Percentiles rank a stretch among this genome's conserved stretches.
Evolutionary conservation across 108 stramenopile species (phyloP).

Genomic region (Fistulifera solaris): DNA sequence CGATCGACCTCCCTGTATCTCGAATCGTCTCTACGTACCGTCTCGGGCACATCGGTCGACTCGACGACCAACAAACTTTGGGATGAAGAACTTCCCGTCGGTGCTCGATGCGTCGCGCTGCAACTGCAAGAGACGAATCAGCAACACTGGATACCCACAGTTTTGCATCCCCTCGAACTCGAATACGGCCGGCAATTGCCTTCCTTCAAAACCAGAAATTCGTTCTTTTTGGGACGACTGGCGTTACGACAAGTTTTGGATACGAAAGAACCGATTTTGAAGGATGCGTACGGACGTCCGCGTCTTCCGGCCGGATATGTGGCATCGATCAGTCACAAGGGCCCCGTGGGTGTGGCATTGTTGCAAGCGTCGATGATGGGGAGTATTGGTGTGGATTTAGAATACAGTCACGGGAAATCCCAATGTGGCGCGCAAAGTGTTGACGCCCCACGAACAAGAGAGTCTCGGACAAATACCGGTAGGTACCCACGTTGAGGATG

Average conservation of each 20-base stretch:
- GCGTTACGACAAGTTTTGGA: constrained; percentile 56
- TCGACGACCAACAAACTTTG: no score
- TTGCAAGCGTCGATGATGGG: constrained; percentile 17
- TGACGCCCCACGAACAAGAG: constrained; percentile 49
- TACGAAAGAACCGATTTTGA: constrained; percentile 11
- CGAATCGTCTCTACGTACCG: no score
- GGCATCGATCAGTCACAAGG: constrained; percentile 78
- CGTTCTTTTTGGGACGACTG: constrained; percentile 71
- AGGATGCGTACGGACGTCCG: constrained; percentile 63
- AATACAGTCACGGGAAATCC: constrained; percentile 32
- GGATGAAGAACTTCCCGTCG: no score
- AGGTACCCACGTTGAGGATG: not conserved
- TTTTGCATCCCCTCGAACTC: constrained; percentile 55
- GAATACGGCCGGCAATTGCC: constrained; percentile 32
- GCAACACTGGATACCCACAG: constrained; percentile 28
- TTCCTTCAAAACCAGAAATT: constrained; percentile 16
- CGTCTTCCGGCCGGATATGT: constrained; percentile 32
- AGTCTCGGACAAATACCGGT: constrained; percentile 46
- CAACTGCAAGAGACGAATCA: not conserved
- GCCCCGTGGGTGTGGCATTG: constrained; percentile 29
- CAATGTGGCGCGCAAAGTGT: constrained; percentile 45
- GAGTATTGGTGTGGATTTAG: constrained; percentile 70
- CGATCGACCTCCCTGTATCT: no score
- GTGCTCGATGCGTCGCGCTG: not conserved
- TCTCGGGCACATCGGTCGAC: no score